Evolutionary conservation across 805 yeast genomes (phyloP), one percentile per base, ranked within the genome.

Genomic region (Hermanozyma aechmeae): DNA sequence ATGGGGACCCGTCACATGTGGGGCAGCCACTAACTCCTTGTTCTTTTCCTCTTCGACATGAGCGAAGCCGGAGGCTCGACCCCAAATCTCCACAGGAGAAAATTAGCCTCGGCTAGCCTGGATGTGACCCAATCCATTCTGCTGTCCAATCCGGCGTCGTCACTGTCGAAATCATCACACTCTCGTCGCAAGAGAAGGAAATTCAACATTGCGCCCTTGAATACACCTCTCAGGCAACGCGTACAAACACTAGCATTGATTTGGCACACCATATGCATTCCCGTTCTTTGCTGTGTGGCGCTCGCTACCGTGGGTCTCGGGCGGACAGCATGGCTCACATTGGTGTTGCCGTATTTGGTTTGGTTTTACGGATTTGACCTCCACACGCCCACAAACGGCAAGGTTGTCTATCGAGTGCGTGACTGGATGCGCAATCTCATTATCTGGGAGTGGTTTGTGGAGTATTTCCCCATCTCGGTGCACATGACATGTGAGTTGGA

Each of bases 381-480:
- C 42, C 73, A 72, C 37, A 69, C 95, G 1, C 83, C 86, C 0
- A 71, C 76, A 9, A 77, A 79, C 41, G 97, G 97, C 1, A 65
- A 69, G 12, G 79, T 75, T 0, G 66, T 70, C 2, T 54, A 67
- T 29, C 55, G 93, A 22, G 61, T 67, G 24, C 75, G 81, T 3
- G 50, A 55, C 2, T 63, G 69, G 61, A 61, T 83, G 48, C 68
- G 84, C 37, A 65, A 69, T 17, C 45, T 73, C 20, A 43, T 56
- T 6, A 39, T 82, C 13, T 89, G 92, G 85, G 71, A 65, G 35
- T 69, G 75, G 53, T 86, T 80, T 50, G 76, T 78, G 25, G 58
- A 66, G 26, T 92, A 85, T 54, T 92, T 81, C 56, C 97, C 97
- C 0, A 73, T 92, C 13, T 53, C 52, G 0, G 57, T 86, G 9